Evolutionary conservation across 495 filamentous ascomycete species (phyloP).

Genomic region (Tuber magnatum): DNA sequence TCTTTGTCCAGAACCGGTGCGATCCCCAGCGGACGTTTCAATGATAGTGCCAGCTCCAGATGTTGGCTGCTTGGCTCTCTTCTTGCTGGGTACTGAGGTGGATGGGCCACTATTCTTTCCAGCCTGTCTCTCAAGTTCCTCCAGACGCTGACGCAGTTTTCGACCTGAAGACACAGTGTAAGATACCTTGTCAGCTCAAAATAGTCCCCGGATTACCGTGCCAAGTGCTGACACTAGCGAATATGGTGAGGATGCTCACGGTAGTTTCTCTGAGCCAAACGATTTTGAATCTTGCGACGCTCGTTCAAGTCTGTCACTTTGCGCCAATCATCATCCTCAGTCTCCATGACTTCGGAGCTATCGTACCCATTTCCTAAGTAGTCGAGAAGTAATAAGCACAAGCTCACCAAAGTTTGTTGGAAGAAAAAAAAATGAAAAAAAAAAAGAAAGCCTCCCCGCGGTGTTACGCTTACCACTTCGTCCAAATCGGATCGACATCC

Average conservation of each 20-base stretch:
- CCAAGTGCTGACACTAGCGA: background rate
- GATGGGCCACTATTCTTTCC: conserved; percentile 27
- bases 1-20: background rate
- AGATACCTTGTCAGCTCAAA: conserved; percentile 8
- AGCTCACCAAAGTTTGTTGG: background rate
- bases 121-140: conserved; percentile 39
- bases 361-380: conserved; percentile 37
- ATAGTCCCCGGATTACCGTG: background rate
- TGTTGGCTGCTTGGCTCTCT: conserved; percentile 16
- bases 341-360: conserved; percentile 41
- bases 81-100: conserved; percentile 24
- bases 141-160: conserved; percentile 38
- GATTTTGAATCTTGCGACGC: conserved; percentile 64
- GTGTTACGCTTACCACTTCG: conserved; percentile 31
- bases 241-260: conserved; percentile 48
- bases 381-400: conserved; percentile 18
- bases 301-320: conserved; percentile 71
- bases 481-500: conserved; percentile 41
- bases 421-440: background rate
- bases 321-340: conserved; percentile 60
- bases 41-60: conserved; percentile 8
- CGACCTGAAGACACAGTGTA: conserved; percentile 26
- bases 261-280: conserved; percentile 70
- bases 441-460: background rate
- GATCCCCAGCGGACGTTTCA: conserved; percentile 9